Evolutionary conservation across 306 rosid genomes (phyloP), one percentile per base, ranked within the genome.

Genomic region (Fagus crenata): DNA sequence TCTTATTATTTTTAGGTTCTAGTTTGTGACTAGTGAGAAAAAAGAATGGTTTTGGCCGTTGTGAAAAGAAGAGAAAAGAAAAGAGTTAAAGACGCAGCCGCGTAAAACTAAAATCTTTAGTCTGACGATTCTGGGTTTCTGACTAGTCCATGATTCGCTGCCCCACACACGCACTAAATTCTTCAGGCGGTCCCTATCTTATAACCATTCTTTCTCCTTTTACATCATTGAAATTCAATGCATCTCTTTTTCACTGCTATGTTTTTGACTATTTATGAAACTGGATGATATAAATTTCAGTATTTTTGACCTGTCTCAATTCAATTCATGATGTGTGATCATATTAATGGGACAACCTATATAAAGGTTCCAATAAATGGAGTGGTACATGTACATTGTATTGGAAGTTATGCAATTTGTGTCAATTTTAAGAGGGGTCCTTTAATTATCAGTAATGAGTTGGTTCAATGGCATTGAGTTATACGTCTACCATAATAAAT

Each of bases 1-100:
- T 49, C 31, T 14, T 12, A 31, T 1, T n/a, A 18, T 18, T 4
- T 51, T 5, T 35, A 32, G 40, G 18, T 5, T 35, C n/a, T 33
- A 9, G 85, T 31, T 31, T 1, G 75, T 42, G 82, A 77, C 70
- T 32, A 71, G 72, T 63, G 77, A 59, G 81, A 76, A 9, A 78
- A 87, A 82, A 73, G 81, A 49, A 75, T 15, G 73, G 87, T 56
- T 74, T 84, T 80, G 87, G 85, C 33, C 73, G 69, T 58, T 32
- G 56, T 37, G 78, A 63, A 75, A 80, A 78, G 85, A 32, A 65
- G 81, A 53, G 73, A 49, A 75, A 73, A 55, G 55, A 4, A 75
- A 73, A 63, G 55, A 4, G 60, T 12, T 0, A 56, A 53, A n/a
- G 18, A 53, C 41, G 42, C 22, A 9, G 55, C 65, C 71, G 76